These are phyloP conservation scores for Phoma sp. DNA, from an alignment of 2,329 filamentous ascomycete species.

Conservation along the genomic window DNA sequence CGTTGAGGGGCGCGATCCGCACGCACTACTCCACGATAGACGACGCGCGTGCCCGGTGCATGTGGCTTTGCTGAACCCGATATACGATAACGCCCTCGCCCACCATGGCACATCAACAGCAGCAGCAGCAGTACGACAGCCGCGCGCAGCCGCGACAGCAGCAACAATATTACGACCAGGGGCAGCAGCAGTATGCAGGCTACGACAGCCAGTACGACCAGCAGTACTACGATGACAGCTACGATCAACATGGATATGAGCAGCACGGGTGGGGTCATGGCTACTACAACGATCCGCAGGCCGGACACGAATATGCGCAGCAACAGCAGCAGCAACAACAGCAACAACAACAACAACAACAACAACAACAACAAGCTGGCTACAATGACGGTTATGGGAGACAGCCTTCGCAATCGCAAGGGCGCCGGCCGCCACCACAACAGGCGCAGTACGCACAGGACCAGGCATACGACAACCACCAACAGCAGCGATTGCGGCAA, in stretches of 20 bases:
- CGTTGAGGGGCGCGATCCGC: constrained; percentile 31
- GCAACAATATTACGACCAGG: constrained; percentile 13
- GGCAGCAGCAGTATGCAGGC: constrained; percentile 36
- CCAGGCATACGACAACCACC: constrained; percentile 33
- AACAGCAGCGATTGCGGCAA: constrained; percentile 32
- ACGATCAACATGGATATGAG: constrained; percentile 43
- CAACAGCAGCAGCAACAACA: constrained; percentile 19
- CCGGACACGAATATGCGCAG: constrained; percentile 32
- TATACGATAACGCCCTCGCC: constrained; percentile 23
- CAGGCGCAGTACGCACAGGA: constrained; percentile 35
- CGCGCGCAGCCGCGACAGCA: constrained; percentile 46
- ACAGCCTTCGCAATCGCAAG: constrained; percentile 22
- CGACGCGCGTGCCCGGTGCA: constrained; percentile 20
- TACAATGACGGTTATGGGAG: constrained; percentile 32
- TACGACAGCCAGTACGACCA: constrained; percentile 40
- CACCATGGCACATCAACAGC: constrained; percentile 52
- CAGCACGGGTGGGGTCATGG: constrained; percentile 41
- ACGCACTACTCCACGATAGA: constrained; percentile 23
- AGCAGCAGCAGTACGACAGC: constrained; percentile 45
- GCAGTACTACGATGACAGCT: constrained; percentile 43
- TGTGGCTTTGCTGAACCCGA: constrained; percentile 22
- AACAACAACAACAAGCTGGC: constrained; percentile 30
- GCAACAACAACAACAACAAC: constrained; percentile 23
- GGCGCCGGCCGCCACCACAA: constrained; percentile 27
- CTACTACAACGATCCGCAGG: constrained; percentile 41